Conservation (phyloP, 441 rosid genomes). For the Corymbia citriodora region DNA sequence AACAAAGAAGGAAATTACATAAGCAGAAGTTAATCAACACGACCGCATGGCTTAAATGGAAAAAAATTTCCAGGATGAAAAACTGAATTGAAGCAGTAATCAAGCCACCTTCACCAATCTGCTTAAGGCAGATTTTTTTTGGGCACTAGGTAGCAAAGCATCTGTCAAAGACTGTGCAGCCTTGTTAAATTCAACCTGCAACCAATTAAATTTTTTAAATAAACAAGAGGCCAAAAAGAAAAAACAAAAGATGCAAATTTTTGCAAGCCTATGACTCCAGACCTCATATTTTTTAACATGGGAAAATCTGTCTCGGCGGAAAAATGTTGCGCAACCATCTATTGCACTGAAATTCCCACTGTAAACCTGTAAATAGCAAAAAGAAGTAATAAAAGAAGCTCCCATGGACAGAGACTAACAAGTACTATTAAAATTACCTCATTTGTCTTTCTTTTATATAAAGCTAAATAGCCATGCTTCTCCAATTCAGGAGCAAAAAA, state of each 20-base stretch:
- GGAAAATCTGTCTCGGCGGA: conserved; percentile 16
- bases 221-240: neutral
- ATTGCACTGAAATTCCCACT: neutral
- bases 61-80: neutral
- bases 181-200: conserved; percentile 25
- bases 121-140: conserved; percentile 10
- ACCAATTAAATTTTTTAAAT: neutral
- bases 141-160: conserved; percentile 17
- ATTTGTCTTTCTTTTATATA: conserved; percentile 17
- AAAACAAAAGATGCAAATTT: neutral
- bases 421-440: conserved; percentile 2
- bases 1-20: neutral
- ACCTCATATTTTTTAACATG: conserved; percentile 28
- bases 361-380: conserved; percentile 17
- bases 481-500: conserved; percentile 20
- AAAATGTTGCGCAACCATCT: conserved; percentile 31
- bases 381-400: neutral
- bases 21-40: neutral
- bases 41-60: neutral
- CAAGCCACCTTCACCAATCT: conserved; percentile 14
- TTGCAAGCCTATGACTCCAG: neutral
- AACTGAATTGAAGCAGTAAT: neutral
- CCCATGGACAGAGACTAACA: neutral
- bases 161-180: conserved; percentile 17
- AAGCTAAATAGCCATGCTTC: conserved; percentile 23